A percentile compares a stretch with the other conserved stretches of the same genome.
These are phyloP conservation scores for Aspergillus sojae DNA, from an alignment of 2,329 filamentous ascomycete species.

Conservation along the genomic window DNA sequence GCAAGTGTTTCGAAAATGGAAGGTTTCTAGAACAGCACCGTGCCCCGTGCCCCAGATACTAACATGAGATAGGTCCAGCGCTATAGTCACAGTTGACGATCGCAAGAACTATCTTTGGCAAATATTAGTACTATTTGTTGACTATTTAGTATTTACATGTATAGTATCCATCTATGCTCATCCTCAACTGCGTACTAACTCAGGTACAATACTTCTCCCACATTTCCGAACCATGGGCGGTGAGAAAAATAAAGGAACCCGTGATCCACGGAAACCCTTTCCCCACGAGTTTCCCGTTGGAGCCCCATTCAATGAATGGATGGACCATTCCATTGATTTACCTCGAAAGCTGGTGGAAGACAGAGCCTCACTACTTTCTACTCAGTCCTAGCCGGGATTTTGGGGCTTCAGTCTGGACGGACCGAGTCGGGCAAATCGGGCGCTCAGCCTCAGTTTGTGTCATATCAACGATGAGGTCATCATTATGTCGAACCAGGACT, in stretches of 20 bases:
- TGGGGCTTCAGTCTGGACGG: neutral
- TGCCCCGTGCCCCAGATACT: neutral
- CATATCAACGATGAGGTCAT: constrained; percentile 12
- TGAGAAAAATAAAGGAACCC: neutral
- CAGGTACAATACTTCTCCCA: neutral
- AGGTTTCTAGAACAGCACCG: neutral
- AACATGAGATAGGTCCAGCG: neutral
- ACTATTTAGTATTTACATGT: neutral
- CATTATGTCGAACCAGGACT: constrained; percentile 6
- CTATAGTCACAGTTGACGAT: neutral
- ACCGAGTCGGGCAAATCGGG: neutral
- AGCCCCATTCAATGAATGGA: neutral
- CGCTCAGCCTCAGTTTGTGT: constrained; percentile 1
- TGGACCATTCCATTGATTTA: neutral
- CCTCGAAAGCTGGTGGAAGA: neutral
- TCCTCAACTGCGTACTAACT: neutral
- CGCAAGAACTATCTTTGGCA: neutral
- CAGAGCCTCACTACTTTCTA: too few species aligned
- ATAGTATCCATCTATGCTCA: neutral
- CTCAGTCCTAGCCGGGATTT: too few species aligned
- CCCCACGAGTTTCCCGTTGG: neutral
- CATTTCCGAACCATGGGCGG: neutral
- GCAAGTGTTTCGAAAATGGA: neutral
- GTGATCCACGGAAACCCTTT: neutral
- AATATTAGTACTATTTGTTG: neutral